phyloP scores from a whole-genome alignment of 768 basidiomycete genomes.

The Mycena epipterygia region DNA sequence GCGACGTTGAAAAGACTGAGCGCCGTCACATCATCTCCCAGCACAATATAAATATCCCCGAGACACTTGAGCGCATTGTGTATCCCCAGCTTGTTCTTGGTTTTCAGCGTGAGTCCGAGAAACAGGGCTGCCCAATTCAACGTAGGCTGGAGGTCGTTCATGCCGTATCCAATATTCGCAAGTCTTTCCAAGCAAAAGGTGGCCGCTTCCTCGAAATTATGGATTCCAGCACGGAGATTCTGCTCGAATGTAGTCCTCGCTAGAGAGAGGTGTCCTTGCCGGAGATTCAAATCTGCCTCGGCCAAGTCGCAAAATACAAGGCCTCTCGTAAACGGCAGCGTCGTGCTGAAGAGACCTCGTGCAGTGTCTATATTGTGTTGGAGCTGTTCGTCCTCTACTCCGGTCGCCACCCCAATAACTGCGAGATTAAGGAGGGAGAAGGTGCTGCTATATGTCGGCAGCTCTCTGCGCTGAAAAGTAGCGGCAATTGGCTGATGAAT shows the following conservation, averaged over 20 bases:
- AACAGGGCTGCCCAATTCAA: neutral
- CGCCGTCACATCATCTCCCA: too few species aligned
- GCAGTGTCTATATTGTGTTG: neutral
- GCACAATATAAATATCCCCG: neutral
- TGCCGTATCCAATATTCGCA: neutral
- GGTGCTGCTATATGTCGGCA: neutral
- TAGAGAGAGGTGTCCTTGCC: neutral
- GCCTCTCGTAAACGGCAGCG: neutral
- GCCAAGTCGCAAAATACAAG: slow-evolving; percentile 1
- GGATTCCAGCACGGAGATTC: neutral
- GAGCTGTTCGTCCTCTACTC: neutral
- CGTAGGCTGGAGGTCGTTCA: neutral
- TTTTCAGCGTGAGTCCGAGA: neutral
- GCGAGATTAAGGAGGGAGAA: slow-evolving; percentile 9
- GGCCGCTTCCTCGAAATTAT: neutral
- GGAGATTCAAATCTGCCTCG: neutral
- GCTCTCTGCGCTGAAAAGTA: neutral
- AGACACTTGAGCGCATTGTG: neutral
- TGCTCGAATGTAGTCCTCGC: neutral
- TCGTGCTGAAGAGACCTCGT: neutral
- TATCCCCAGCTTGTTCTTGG: neutral
- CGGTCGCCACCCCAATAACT: neutral
- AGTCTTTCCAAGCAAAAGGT: neutral
- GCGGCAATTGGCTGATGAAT: neutral
- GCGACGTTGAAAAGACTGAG: neutral